Conservation (phyloP, 768 basidiomycete genomes). For the Dictyophora rubrovolvata region DNA sequence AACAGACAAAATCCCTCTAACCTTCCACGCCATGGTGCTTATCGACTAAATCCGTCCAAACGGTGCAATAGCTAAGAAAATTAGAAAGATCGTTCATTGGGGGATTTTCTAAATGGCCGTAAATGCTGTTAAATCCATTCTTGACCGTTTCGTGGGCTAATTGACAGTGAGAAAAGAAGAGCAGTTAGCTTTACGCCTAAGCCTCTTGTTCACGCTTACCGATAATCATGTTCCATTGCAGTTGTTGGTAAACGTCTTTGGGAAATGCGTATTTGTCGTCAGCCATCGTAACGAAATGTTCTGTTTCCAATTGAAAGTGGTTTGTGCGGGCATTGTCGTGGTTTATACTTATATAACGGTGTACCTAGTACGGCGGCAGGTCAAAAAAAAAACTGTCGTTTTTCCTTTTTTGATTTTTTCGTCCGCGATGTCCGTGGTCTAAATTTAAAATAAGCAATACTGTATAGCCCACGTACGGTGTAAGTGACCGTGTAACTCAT, state of each 20-base stretch:
- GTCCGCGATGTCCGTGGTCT: no score
- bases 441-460: no score
- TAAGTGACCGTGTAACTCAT: no score
- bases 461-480: no score
- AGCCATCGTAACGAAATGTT: neutral
- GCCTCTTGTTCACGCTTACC: neutral
- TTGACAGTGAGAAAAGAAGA: no score
- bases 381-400: no score
- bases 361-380: no score
- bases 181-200: no score
- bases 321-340: no score
- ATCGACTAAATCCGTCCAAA: constrained; percentile 26
- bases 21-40: constrained; percentile 29
- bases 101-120: constrained; percentile 25
- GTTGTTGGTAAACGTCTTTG: neutral
- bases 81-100: constrained; percentile 27
- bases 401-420: no score
- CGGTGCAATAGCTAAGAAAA: constrained; percentile 31
- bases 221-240: neutral
- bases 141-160: constrained; percentile 29
- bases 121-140: constrained; percentile 26
- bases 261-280: neutral
- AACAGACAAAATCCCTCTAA: neutral
- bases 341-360: no score
- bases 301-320: no score